A percentile compares a stretch with the other conserved stretches of the same genome.
Evolutionary conservation across 1,139 yeast genomes (phyloP).

Genomic region (Yamadazyma aaseri): DNA sequence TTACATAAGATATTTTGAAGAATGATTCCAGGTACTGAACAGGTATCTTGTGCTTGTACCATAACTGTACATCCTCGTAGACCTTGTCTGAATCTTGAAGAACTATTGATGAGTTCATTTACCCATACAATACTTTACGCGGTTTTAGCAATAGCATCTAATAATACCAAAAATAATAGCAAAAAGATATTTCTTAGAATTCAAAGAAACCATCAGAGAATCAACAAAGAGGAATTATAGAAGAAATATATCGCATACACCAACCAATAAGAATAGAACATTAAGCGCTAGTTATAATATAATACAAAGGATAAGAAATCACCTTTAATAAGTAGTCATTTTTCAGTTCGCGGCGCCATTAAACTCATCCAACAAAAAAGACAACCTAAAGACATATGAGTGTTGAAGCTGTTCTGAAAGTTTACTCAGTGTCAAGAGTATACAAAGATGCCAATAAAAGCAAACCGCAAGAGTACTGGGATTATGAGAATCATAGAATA

Average conservation of each 20-base stretch:
- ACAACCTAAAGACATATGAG: slow-evolving; percentile 20
- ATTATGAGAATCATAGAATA: slow-evolving; percentile 72
- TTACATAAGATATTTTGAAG: slow-evolving; percentile 16
- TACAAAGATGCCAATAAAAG: slow-evolving; percentile 81
- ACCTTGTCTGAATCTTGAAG: slow-evolving; percentile 11
- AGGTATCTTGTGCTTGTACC: slow-evolving; percentile 18
- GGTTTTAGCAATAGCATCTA: no score
- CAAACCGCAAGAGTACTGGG: slow-evolving; percentile 90
- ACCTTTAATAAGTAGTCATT: no score
- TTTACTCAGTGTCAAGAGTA: slow-evolving; percentile 77
- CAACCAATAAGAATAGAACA: no score
- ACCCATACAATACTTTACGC: no score
- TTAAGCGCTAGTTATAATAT: no score
- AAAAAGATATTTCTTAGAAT: no score
- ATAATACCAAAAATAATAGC: no score
- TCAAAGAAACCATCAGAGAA: no score
- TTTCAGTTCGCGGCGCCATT: slow-evolving; percentile 1
- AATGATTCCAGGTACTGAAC: slow-evolving; percentile 10
- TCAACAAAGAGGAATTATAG: no score
- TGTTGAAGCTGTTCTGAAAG: slow-evolving; percentile 24
- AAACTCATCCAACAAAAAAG: not conserved
- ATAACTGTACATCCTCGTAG: slow-evolving; percentile 26
- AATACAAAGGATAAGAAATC: no score
- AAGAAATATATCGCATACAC: no score
- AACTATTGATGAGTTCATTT: slow-evolving; percentile 6